These are phyloP conservation scores for Eimeria zaria DNA, from an alignment of 169 alveolate species.

Conservation along the genomic window DNA sequence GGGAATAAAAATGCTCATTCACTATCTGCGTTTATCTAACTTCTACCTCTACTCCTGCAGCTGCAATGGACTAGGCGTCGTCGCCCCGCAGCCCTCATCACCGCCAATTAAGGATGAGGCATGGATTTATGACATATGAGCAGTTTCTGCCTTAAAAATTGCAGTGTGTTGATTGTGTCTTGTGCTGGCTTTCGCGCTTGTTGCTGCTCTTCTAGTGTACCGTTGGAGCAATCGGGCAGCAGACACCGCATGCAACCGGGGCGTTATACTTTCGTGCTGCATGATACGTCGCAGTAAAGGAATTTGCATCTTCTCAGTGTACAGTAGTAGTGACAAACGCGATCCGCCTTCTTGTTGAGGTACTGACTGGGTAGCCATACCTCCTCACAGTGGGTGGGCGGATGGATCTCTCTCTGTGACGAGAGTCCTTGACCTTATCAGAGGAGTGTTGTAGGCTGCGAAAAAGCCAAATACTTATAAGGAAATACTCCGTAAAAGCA, in stretches of 20 bases:
- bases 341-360: not conserved
- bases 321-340: not conserved
- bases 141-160: slow-evolving; percentile 20
- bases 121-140: not conserved
- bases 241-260: slow-evolving; percentile 4
- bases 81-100: slow-evolving; percentile 40
- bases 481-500: too few relatives aligned
- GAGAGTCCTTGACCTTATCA: too few relatives aligned
- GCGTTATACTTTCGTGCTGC: not conserved
- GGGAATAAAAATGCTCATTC: not conserved
- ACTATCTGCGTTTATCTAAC: not conserved
- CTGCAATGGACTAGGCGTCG: not conserved
- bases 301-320: not conserved
- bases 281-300: not conserved
- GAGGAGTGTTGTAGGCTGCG: too few relatives aligned
- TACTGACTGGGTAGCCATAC: not conserved
- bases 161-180: not conserved
- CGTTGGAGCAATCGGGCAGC: not conserved
- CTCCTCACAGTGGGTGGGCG: not conserved
- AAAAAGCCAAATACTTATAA: too few relatives aligned
- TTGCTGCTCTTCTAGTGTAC: slow-evolving; percentile 9
- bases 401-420: too few relatives aligned
- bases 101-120: not conserved
- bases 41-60: slow-evolving; percentile 9
- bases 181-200: not conserved